Conservation (phyloP, 1,284 basidiomycete species). For the Anthracocystis walkeri region DNA sequence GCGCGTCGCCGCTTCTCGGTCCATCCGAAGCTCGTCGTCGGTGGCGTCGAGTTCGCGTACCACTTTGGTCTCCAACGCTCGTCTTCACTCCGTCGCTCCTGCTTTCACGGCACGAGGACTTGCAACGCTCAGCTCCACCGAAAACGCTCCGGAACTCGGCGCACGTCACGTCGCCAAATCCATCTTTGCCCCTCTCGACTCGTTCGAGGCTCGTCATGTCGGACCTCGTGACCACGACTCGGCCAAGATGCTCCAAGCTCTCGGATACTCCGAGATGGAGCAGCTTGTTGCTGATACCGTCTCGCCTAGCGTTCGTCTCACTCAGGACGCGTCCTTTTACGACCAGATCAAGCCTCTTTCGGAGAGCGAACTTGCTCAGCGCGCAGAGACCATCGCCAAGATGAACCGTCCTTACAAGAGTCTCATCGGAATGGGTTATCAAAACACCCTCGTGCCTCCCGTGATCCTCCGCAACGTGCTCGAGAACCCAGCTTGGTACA, state of each 20-base stretch:
- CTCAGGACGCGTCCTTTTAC: slow-evolving; percentile 76
- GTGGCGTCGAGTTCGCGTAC: slow-evolving; percentile 33
- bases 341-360: slow-evolving; percentile 75
- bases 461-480: slow-evolving; percentile 72
- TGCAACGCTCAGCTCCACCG: slow-evolving; percentile 52
- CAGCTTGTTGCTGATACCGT: slow-evolving; percentile 64
- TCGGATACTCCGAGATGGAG: slow-evolving; percentile 63
- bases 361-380: slow-evolving; percentile 84
- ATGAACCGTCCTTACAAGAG: slow-evolving; percentile 87
- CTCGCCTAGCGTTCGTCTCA: slow-evolving; percentile 71
- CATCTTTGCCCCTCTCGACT: slow-evolving; percentile 65
- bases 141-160: slow-evolving; percentile 54
- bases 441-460: slow-evolving; percentile 71
- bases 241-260: slow-evolving; percentile 58
- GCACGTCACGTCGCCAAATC: slow-evolving; percentile 52
- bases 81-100: slow-evolving; percentile 8
- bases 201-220: slow-evolving; percentile 63
- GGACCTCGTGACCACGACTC: slow-evolving; percentile 63
- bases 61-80: slow-evolving; percentile 7
- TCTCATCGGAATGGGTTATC: slow-evolving; percentile 98
- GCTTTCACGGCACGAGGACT: slow-evolving; percentile 16
- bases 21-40: slow-evolving; percentile 25
- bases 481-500: slow-evolving; percentile 99
- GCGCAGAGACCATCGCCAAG: slow-evolving; percentile 81
- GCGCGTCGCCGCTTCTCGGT: slow-evolving; percentile 33